phyloP scores from a whole-genome alignment of 108 stramenopile genomes.

The Nitzschia putrida region DNA sequence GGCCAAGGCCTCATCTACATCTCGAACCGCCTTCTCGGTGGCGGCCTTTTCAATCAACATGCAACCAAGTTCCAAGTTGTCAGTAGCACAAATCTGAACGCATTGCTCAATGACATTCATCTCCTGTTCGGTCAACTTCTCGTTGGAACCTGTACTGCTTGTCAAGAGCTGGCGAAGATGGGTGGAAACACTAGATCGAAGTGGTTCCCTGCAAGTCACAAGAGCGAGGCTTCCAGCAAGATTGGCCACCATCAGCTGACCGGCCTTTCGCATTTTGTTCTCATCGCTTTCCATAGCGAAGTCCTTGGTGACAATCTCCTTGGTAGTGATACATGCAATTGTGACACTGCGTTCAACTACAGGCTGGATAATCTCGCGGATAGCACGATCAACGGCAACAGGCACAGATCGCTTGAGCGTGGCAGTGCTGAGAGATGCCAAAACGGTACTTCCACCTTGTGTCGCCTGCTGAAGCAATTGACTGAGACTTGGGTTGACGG shows the following conservation, averaged over 20 bases:
- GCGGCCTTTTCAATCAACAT: conserved; percentile 99
- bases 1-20: conserved; percentile 90
- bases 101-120: conserved; percentile 87
- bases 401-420: conserved; percentile 87
- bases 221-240: conserved; percentile 97
- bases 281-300: conserved; percentile 98
- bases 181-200: conserved; percentile 92
- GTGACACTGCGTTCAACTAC: conserved; percentile 98
- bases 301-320: conserved; percentile 98
- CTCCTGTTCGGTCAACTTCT: conserved; percentile 72
- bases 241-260: conserved; percentile 97
- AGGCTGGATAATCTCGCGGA: conserved; percentile 98
- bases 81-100: conserved; percentile 90
- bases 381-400: conserved; percentile 95
- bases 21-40: conserved; percentile 96
- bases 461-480: conserved; percentile 73
- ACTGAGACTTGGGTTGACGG: conserved; percentile 86
- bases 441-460: conserved; percentile 57
- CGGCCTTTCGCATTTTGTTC: conserved; percentile 92
- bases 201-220: conserved; percentile 95
- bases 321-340: conserved; percentile 97
- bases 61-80: conserved; percentile 96
- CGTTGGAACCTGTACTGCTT: conserved; percentile 28
- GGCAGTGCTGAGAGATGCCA: conserved; percentile 59
- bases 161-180: conserved; percentile 91